Conservation (phyloP, 1,284 basidiomycete genomes). For the Phellopilus nigrolimitatus region DNA sequence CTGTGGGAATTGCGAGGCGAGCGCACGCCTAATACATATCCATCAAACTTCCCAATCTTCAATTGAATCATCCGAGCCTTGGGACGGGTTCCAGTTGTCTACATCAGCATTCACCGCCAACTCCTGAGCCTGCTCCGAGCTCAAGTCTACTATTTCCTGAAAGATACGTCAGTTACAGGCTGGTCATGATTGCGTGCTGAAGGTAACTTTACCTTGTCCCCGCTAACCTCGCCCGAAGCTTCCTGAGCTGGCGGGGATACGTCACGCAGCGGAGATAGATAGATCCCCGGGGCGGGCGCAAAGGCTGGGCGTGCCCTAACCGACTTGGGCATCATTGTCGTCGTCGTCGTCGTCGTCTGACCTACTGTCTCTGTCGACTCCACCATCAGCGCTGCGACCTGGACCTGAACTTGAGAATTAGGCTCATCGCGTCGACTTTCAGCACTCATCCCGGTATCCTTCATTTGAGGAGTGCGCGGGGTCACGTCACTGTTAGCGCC, state of each 20-base stretch:
- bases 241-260: neutral
- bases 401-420: neutral
- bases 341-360: neutral
- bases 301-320: slow-evolving; percentile 27
- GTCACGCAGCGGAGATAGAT: slow-evolving; percentile 42
- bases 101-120: neutral
- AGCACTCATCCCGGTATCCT: no score
- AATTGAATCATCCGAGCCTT: slow-evolving; percentile 44
- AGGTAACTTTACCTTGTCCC: neutral
- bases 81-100: slow-evolving; percentile 27
- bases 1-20: no score
- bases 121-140: neutral
- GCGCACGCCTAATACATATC: no score
- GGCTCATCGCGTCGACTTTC: neutral
- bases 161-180: neutral
- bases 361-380: neutral
- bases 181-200: neutral
- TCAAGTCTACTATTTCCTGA: neutral
- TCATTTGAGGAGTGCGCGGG: no score
- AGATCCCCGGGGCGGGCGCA: slow-evolving; percentile 41
- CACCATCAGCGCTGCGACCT: neutral
- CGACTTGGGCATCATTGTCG: neutral
- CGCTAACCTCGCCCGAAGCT: neutral
- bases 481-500: no score
- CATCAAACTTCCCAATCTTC: slow-evolving; percentile 44